Evolutionary conservation across 495 filamentous ascomycete genomes (phyloP).

Genomic region (Trichoderma asperelloides): DNA sequence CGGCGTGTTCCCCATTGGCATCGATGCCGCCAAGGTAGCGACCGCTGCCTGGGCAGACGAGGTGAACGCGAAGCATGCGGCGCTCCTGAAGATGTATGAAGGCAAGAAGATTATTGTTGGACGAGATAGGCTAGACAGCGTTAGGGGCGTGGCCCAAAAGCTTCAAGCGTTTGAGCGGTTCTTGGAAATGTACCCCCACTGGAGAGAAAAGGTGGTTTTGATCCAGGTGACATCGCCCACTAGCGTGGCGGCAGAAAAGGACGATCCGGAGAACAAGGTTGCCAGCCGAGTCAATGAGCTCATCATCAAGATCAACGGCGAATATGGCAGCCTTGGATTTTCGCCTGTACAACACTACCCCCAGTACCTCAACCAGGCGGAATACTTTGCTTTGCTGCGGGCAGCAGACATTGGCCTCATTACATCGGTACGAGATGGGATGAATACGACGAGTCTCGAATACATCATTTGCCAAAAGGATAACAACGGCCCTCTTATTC

Average conservation of each 20-base stretch:
- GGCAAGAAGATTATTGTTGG: constrained; percentile 90
- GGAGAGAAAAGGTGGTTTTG: constrained; percentile 83
- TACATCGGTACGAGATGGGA: constrained; percentile 86
- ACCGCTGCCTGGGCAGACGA: constrained; percentile 58
- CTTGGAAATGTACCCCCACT: constrained; percentile 76
- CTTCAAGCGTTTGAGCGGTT: constrained; percentile 87
- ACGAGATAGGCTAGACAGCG: constrained; percentile 82
- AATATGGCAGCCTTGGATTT: constrained; percentile 75
- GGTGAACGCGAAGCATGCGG: constrained; percentile 57
- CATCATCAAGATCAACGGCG: constrained; percentile 81
- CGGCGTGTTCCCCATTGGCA: constrained; percentile 85
- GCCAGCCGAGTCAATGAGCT: constrained; percentile 78
- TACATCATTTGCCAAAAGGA: constrained; percentile 87
- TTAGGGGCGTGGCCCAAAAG: constrained; percentile 86
- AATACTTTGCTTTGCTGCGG: constrained; percentile 86
- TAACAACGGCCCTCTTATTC: constrained; percentile 73
- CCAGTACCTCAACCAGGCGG: constrained; percentile 74
- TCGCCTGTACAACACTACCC: constrained; percentile 87
- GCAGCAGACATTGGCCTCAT: constrained; percentile 84
- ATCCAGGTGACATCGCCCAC: constrained; percentile 92
- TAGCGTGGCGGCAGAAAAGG: constrained; percentile 61
- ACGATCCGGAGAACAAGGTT: constrained; percentile 61
- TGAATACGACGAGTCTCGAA: constrained; percentile 93
- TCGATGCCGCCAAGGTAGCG: constrained; percentile 66
- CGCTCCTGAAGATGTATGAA: constrained; percentile 61